Percentiles rank a stretch among this genome's conserved stretches.
phyloP scores from a whole-genome alignment of 371 early-diverging fungal genomes.

The Mortierella sp. region DNA sequence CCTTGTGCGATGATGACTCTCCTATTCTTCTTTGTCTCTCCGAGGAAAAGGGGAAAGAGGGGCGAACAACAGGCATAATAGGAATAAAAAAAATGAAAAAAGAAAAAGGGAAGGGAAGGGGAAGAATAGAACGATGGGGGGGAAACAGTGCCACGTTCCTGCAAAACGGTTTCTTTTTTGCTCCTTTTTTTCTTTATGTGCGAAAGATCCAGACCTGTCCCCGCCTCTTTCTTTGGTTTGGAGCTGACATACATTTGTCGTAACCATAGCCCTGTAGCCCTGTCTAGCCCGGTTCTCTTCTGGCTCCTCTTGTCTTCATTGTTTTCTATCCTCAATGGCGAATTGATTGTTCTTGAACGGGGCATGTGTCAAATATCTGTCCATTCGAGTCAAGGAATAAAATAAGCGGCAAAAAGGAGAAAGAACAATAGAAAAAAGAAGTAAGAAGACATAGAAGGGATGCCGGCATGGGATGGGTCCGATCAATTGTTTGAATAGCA shows the following conservation, averaged over 20 bases:
- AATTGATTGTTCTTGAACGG: background rate
- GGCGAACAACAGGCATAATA: no score
- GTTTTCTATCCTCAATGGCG: background rate
- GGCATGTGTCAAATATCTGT: background rate
- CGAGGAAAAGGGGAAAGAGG: background rate
- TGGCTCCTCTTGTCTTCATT: no score
- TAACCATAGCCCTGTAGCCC: no score
- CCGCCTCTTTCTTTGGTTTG: no score
- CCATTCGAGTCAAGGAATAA: no score
- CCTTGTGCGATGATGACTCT: background rate
- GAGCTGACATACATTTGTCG: background rate
- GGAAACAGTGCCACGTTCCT: conserved; percentile 9
- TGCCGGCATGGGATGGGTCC: background rate
- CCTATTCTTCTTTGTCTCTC: background rate
- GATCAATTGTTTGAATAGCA: background rate
- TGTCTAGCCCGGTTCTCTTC: no score
- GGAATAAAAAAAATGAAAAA: no score
- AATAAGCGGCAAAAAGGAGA: background rate
- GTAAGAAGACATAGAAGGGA: background rate
- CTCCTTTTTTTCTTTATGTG: background rate
- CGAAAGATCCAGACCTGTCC: background rate
- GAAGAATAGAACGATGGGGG: no score
- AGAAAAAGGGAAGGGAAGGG: background rate
- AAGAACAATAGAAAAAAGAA: background rate
- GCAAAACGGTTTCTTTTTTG: background rate